These are phyloP conservation scores for Metschnikowia noctiluminum DNA, from an alignment of 805 yeast species.

Conservation along the genomic window DNA sequence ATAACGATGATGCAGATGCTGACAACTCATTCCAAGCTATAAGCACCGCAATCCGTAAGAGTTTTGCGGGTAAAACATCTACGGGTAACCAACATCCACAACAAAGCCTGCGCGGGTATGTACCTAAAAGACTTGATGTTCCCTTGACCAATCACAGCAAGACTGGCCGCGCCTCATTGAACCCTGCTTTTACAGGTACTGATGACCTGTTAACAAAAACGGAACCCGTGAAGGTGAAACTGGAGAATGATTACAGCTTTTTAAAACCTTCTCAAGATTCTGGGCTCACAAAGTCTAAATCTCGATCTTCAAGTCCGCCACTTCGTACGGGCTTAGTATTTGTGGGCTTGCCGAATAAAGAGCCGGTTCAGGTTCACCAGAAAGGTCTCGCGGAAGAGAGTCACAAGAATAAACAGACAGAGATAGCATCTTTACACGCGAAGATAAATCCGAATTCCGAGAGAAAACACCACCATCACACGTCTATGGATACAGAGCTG, in stretches of 20 bases:
- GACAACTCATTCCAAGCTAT: slow-evolving; percentile 48
- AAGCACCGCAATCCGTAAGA: slow-evolving; percentile 44
- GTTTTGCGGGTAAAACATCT: slow-evolving; percentile 35
- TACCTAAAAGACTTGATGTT: neutral
- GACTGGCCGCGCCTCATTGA: neutral
- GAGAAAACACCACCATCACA: neutral
- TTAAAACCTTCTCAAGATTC: neutral
- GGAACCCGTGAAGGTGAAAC: neutral
- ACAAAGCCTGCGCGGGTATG: neutral
- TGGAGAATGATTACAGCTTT: neutral
- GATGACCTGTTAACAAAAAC: neutral
- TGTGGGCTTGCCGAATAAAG: slow-evolving; percentile 7
- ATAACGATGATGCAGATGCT: slow-evolving; percentile 6
- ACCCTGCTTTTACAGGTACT: no score
- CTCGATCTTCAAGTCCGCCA: neutral
- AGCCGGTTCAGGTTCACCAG: neutral
- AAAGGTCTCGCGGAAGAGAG: neutral
- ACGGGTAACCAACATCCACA: neutral
- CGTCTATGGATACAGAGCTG: neutral
- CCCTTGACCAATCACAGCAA: neutral
- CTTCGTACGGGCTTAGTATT: neutral
- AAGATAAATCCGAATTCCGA: neutral
- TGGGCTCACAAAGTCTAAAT: neutral
- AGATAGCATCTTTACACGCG: neutral
- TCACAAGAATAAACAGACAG: neutral